phyloP scores from a whole-genome alignment of 371 early-diverging fungal species.

The Mortierella sp. region DNA sequence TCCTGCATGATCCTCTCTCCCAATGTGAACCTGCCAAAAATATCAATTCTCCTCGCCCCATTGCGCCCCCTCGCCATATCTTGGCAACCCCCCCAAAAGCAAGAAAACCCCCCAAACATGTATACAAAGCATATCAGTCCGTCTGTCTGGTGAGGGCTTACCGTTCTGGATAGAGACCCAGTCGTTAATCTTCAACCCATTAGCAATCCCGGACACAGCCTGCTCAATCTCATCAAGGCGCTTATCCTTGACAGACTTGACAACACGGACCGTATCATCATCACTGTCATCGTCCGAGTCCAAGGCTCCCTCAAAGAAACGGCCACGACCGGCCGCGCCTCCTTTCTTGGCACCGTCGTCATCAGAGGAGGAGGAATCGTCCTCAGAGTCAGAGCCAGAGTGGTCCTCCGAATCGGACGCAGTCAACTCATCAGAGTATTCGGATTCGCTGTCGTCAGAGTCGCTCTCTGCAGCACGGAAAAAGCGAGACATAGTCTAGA shows the following conservation, averaged over 20 bases:
- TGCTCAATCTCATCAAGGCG: conserved; percentile 77
- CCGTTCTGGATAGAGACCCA: conserved; percentile 89
- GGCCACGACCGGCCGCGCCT: conserved; percentile 55
- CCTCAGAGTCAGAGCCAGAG: conserved; percentile 45
- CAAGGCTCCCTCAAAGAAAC: conserved; percentile 60
- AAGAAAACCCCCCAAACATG: not conserved
- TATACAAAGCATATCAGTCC: not conserved
- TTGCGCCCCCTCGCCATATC: not conserved
- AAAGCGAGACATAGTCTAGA: conserved; percentile 66
- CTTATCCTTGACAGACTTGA: conserved; percentile 91
- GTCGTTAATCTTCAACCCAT: conserved; percentile 89
- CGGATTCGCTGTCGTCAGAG: conserved; percentile 60
- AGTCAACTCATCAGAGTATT: conserved; percentile 54
- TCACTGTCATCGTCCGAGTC: conserved; percentile 71
- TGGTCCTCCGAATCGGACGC: conserved; percentile 54
- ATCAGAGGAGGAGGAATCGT: conserved; percentile 36
- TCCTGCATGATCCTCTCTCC: not conserved
- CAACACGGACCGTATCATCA: conserved; percentile 81
- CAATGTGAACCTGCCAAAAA: not conserved
- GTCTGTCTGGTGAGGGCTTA: conserved; percentile 50
- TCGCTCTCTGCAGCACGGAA: conserved; percentile 64
- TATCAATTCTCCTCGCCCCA: not conserved
- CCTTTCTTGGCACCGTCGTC: conserved; percentile 61
- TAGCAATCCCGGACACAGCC: conserved; percentile 75
- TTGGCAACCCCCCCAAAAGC: not conserved